Conservation (phyloP, 129 eudicot genomes). For the Ambrosia artemisiifolia region DNA sequence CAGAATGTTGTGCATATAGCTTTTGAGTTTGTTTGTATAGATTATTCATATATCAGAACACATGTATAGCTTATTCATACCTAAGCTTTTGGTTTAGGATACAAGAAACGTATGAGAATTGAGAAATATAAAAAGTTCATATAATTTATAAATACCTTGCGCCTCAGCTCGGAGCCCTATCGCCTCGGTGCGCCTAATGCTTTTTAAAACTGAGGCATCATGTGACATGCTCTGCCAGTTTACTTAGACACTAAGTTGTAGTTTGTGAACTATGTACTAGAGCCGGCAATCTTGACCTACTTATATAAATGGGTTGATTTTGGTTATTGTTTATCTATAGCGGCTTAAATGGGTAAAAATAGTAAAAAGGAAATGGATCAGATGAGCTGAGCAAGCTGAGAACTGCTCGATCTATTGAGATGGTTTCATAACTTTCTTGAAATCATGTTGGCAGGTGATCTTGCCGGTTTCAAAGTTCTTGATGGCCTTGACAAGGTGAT, state of each 20-base stretch:
- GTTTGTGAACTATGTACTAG: not conserved
- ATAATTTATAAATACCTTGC: too few relatives aligned
- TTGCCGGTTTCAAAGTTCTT: conserved; percentile 89
- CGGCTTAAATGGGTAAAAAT: not conserved
- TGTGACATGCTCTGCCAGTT: not conserved
- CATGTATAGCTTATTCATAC: too few relatives aligned
- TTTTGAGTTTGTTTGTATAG: too few relatives aligned
- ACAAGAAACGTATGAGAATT: too few relatives aligned
- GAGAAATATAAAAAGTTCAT: too few relatives aligned
- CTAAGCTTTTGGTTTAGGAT: too few relatives aligned
- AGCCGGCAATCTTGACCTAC: not conserved
- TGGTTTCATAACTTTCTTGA: not conserved
- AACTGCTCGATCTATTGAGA: not conserved
- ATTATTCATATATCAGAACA: too few relatives aligned
- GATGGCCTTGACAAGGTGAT: conserved; percentile 96
- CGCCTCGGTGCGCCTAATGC: too few relatives aligned
- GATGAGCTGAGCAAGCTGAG: not conserved
- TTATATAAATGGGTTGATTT: not conserved
- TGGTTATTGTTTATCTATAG: not conserved
- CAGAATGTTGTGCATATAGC: too few relatives aligned
- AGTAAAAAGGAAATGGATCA: not conserved
- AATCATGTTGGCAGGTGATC: conserved; percentile 44
- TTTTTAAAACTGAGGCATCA: not conserved
- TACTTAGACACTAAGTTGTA: not conserved
- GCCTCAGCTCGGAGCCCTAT: too few relatives aligned